phyloP scores from a whole-genome alignment of 1,284 basidiomycete species.

The Moesziomyces globuligerus region DNA sequence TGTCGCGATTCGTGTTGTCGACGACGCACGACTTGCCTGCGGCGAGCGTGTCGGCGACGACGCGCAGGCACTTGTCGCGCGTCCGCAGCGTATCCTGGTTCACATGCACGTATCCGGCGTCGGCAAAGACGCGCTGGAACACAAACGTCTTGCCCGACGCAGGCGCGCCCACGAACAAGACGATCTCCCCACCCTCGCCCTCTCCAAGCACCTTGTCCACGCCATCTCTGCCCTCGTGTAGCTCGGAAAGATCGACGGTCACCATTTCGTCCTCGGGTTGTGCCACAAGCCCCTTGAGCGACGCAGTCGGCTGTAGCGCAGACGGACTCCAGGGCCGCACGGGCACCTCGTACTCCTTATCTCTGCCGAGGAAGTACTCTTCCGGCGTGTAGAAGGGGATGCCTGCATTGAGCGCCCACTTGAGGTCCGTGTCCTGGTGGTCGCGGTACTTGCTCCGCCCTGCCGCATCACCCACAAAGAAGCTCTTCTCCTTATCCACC shows the following conservation, averaged over 20 bases:
- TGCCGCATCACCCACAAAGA: slow-evolving; percentile 65
- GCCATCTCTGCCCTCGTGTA: slow-evolving; percentile 1
- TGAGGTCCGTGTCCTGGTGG: slow-evolving; percentile 62
- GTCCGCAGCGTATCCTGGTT: slow-evolving; percentile 73
- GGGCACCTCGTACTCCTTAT: slow-evolving; percentile 28
- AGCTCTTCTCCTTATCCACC: slow-evolving; percentile 36
- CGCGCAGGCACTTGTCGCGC: slow-evolving; percentile 78
- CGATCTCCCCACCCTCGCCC: slow-evolving; percentile 70
- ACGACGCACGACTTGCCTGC: slow-evolving; percentile 65
- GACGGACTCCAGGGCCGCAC: slow-evolving; percentile 25
- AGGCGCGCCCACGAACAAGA: slow-evolving; percentile 88
- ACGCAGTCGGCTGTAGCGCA: not conserved
- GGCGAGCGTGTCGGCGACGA: slow-evolving; percentile 73
- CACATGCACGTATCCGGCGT: slow-evolving; percentile 73
- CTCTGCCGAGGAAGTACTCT: slow-evolving; percentile 52
- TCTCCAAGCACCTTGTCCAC: slow-evolving; percentile 4
- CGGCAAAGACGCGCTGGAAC: slow-evolving; percentile 77
- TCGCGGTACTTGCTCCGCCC: slow-evolving; percentile 48
- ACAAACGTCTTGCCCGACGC: slow-evolving; percentile 87
- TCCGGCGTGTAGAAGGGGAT: slow-evolving; percentile 62
- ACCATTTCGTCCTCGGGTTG: slow-evolving; percentile 24
- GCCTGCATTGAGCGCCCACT: slow-evolving; percentile 62
- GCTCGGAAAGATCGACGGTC: slow-evolving; percentile 6
- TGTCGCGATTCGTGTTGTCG: slow-evolving; percentile 58
- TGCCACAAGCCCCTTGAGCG: slow-evolving; percentile 15